phyloP scores from a whole-genome alignment of 768 basidiomycete genomes.

The Lactarius sp. region DNA sequence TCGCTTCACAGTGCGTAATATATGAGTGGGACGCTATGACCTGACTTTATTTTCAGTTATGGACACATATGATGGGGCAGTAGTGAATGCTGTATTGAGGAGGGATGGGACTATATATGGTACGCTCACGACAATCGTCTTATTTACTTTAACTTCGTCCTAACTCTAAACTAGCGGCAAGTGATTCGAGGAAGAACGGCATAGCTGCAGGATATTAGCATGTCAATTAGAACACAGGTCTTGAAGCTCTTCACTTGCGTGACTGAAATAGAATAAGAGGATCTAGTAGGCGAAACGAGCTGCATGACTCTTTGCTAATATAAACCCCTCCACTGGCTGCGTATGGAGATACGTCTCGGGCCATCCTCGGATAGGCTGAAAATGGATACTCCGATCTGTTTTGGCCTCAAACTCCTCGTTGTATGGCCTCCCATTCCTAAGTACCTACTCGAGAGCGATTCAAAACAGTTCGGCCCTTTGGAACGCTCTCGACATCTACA shows the following conservation, averaged over 20 bases:
- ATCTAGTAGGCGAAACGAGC: not conserved
- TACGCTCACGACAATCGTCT: conserved; percentile 33
- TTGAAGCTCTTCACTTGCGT: not conserved
- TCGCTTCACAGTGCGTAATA: conserved; percentile 52
- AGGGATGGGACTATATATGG: conserved; percentile 57
- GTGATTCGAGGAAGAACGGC: conserved; percentile 92
- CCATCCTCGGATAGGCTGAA: no score
- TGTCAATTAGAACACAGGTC: not conserved
- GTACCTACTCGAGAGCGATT: no score
- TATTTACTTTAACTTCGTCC: conserved; percentile 1
- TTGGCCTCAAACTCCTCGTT: no score
- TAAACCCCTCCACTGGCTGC: not conserved
- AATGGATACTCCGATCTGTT: no score
- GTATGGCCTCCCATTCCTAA: no score
- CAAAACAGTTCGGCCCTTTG: no score
- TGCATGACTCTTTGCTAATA: not conserved
- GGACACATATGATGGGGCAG: conserved; percentile 70
- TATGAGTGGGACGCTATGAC: not conserved
- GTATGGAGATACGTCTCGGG: no score
- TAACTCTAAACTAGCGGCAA: conserved; percentile 52
- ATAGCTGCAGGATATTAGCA: conserved; percentile 77
- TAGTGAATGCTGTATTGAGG: conserved; percentile 62
- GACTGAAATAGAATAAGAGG: not conserved
- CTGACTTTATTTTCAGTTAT: conserved; percentile 37
- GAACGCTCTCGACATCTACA: not conserved